Evolutionary conservation across 129 eudicot genomes (phyloP), one percentile per base, ranked within the genome.

Genomic region (Escallonia herrerae): DNA sequence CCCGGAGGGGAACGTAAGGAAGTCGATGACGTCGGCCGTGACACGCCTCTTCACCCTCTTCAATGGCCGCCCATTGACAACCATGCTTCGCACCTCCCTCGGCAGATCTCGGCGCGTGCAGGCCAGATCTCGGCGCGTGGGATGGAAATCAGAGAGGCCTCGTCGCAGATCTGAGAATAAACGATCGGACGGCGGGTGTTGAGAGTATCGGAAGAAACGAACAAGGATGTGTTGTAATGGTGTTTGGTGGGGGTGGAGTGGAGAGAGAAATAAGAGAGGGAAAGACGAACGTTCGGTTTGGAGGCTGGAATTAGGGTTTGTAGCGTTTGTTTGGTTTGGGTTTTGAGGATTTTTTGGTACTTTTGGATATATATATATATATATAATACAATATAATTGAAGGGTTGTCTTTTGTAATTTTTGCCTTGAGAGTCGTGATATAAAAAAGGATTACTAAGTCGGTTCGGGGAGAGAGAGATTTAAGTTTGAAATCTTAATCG

Each of bases 21-120:
- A 87, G 66, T 93, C 95, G 82, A 73, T 77, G 13, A 88, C 82
- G 53, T 86, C 96, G 43, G 98, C 98, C 43, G 96, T 88, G 50
- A 93, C 98, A 63, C 98, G 63, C 62, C 98, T 52, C 83, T 93
- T 93, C 95, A 93, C 77, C 55, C 89, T 67, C 70, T 88, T 93
- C 63, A 81, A 58, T 2, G 91, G 87, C 50, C 95, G 84, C 47
- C 89, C 90, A 72, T 74, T 93, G 11, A 85, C 96, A 62, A 88
- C 98, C 98, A 88, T 93, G 14, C 33, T 64, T 56, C 46, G 7
- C 1, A 15, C 3, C 14, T 63, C 55, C 9, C 33, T 38, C 41
- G 47, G 11, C 71, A 73, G 78, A 76, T 83, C 67, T 60, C 42
- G 65, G 66, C 58, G 67, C 70, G 47, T 61, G 64, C 4, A 15